Percentiles rank a stretch among this genome's conserved stretches.
phyloP scores from a whole-genome alignment of 768 basidiomycete species.

The Agaricus sinodeliciosus region DNA sequence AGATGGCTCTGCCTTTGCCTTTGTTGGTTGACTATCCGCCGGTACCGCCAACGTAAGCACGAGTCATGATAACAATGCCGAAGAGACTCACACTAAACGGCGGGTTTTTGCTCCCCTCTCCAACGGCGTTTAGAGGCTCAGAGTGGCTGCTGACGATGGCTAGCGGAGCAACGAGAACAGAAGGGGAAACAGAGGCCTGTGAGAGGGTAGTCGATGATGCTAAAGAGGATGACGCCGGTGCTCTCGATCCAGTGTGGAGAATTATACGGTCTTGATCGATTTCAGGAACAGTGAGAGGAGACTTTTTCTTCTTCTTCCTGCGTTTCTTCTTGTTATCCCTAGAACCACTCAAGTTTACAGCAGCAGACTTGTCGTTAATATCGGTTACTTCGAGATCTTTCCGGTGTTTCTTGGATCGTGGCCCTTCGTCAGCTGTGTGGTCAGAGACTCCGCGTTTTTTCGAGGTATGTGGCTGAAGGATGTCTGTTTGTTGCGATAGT shows the following conservation, averaged over 20 bases:
- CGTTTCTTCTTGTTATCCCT: constrained; percentile 19
- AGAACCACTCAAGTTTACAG: background rate
- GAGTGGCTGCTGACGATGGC: too few species aligned
- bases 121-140: background rate
- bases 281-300: constrained; percentile 22
- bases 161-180: background rate
- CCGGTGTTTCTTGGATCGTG: constrained; percentile 18
- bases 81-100: constrained; percentile 16
- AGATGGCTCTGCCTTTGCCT: constrained; percentile 31
- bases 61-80: background rate
- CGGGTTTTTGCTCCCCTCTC: constrained; percentile 10
- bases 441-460: constrained; percentile 28
- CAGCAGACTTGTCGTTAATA: constrained; percentile 3
- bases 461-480: constrained; percentile 20
- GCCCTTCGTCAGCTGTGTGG: constrained; percentile 15
- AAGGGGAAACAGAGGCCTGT: background rate
- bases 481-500: background rate
- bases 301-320: constrained; percentile 32
- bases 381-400: constrained; percentile 24
- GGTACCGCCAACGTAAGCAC: background rate
- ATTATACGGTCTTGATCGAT: constrained; percentile 4
- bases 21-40: constrained; percentile 25
- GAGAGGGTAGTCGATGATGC: background rate
- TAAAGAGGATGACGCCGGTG: background rate
- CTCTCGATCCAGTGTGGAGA: constrained; percentile 4